These are phyloP conservation scores for Pittosporum tobira DNA, from an alignment of 129 eudicot species.

Conservation along the genomic window DNA sequence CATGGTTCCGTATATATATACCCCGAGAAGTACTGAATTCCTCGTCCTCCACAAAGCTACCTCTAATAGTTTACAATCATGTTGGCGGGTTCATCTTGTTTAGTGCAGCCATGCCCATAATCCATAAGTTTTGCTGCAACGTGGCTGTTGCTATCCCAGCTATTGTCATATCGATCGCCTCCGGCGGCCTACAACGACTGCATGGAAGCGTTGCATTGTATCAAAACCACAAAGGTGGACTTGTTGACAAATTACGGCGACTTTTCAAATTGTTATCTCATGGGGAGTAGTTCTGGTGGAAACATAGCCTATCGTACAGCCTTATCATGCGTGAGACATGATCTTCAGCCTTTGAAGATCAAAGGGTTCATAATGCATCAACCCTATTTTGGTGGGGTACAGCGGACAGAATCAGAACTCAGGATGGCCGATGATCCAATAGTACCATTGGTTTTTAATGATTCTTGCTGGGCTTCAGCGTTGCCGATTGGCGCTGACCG, in stretches of 20 bases:
- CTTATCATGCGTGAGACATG: conserved; percentile 33
- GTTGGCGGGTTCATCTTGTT: too few species aligned
- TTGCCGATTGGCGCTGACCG: conserved; percentile 37
- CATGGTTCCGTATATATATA: too few species aligned
- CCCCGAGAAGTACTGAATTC: too few species aligned
- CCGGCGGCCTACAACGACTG: conserved; percentile 83
- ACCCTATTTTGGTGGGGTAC: conserved; percentile 44
- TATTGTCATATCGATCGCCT: conserved; percentile 51
- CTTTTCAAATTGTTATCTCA: conserved; percentile 31
- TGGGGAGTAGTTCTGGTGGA: conserved; percentile 64
- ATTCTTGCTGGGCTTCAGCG: conserved; percentile 50
- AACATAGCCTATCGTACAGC: conserved; percentile 42
- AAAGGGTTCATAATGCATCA: conserved; percentile 49
- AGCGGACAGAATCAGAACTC: conserved; percentile 42
- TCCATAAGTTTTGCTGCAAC: conserved; percentile 40
- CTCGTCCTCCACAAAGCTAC: too few species aligned
- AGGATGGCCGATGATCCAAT: conserved; percentile 31
- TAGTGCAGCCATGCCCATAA: too few species aligned
- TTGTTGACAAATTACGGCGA: conserved; percentile 51
- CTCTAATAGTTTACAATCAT: too few species aligned
- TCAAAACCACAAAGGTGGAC: conserved; percentile 29
- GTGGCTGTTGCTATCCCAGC: conserved; percentile 38
- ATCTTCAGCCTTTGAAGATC: conserved; percentile 39
- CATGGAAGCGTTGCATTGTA: conserved; percentile 53
- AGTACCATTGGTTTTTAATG: conserved; percentile 32